phyloP scores from a whole-genome alignment of 208 protist genomes.

The Herpetomonas tarakana region DNA sequence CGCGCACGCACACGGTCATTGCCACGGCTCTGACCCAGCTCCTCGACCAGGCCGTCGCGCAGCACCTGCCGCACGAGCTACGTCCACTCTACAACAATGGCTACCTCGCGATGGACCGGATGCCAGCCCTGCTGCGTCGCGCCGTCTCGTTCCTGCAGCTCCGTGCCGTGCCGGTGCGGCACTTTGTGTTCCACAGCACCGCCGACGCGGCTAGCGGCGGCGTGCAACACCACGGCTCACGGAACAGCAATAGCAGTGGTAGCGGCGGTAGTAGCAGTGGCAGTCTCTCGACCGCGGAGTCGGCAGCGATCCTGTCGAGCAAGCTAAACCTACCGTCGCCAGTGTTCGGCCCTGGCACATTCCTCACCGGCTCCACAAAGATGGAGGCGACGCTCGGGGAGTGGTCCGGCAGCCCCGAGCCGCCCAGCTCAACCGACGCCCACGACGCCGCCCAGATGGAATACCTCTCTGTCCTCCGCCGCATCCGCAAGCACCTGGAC shows the following conservation, averaged over 20 bases:
- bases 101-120: constrained; percentile 69
- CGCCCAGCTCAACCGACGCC: constrained; percentile 8
- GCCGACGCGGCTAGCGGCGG: constrained; percentile 19
- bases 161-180: constrained; percentile 62
- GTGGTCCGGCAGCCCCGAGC: constrained; percentile 51
- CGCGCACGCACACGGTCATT: constrained; percentile 61
- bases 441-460: constrained; percentile 60
- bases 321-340: constrained; percentile 18
- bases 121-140: constrained; percentile 57
- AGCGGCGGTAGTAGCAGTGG: not conserved
- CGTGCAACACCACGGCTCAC: not conserved
- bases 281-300: not conserved
- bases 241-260: constrained; percentile 3
- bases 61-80: constrained; percentile 56
- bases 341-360: constrained; percentile 40
- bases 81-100: constrained; percentile 42
- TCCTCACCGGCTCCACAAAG: constrained; percentile 49
- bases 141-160: constrained; percentile 58
- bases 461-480: constrained; percentile 74
- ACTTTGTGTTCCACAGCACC: constrained; percentile 83
- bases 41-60: constrained; percentile 38
- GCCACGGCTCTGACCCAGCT: constrained; percentile 63
- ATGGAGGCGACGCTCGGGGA: constrained; percentile 62
- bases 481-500: constrained; percentile 47
- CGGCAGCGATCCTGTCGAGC: constrained; percentile 1